Base-by-base conservation (phyloP, 192 early-diverging fungal genomes). In the Kickxella alabastrina region DNA sequence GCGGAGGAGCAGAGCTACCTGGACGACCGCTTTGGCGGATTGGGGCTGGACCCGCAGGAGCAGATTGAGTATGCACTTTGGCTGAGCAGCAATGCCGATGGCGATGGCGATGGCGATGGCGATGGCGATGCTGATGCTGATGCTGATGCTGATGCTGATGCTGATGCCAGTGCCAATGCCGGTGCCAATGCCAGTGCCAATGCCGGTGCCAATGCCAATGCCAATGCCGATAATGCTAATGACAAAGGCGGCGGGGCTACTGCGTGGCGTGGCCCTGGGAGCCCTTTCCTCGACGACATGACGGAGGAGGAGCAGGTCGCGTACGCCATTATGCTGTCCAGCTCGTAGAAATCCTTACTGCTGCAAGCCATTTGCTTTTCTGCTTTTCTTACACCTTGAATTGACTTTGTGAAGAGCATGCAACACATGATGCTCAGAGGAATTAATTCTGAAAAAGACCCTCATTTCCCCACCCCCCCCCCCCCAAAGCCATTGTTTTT, bases 61-160 rank as follows among this genome's bases (percentile, higher is more conserved):
- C 67, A 70, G 55, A 4, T 69, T 3, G 54, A 60, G 14, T 69
- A 69, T 24, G 69, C 69, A 2, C 43, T 73, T 17, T 65, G 56
- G 58, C 69, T 73, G 23, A 55, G 53, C 24, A 31, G 41, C 15
- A 47, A 59, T 32, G 31, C 31, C 12, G 31, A 12, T 32, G 31
- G 31, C 6, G 31, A 6, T 32, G 31, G 31, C 12, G 31, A 12
- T 14, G 32, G 46, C 46, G 32, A 7, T 4, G 32, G 4, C 2
- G 29, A 12, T 32, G 31, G n/a, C n/a, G n/a, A n/a, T n/a, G n/a
- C n/a, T n/a, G n/a, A n/a, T n/a, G n/a, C n/a, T n/a, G n/a, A 59
- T 32, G 31, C 31, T 32, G 31, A 12, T 32, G 31, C 6, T 8
- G 31, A 6, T 32, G 31, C 6, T 32, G 31, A 12, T 14, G 32